Evolutionary conservation across 768 basidiomycete genomes (phyloP), one percentile per base, ranked within the genome.

Genomic region (Mycena polygramma): DNA sequence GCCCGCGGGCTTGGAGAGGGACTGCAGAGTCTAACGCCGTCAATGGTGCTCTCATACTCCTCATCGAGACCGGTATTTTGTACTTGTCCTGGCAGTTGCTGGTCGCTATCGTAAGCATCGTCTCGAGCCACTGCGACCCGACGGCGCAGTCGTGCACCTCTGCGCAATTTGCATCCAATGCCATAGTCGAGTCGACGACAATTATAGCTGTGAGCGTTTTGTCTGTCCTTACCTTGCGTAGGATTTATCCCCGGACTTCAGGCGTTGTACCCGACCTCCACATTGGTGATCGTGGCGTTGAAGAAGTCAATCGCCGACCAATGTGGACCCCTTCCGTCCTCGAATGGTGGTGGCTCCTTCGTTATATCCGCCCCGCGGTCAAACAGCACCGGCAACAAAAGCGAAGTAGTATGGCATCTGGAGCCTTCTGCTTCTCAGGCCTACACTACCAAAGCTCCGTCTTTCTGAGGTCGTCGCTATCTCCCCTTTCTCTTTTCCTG

Each of bases 281-380:
- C 66, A 17, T 39, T 67, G 51, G 66, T 67, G 51, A 67, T 67
- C 22, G 66, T 67, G 4, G 49, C 49, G 24, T 53, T 60, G 66
- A 67, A 67, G 51, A 67, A 67, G 58, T 67, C 66, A n/a, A 67
- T 67, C 53, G 58, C 58, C 1, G 66, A 67, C 58, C 20, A 60
- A 26, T 67, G 66, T 22, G 66, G 41, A 17, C 66, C 66, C 6
- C 49, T 53, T 54, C 57, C 57, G 1, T 10, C 41, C 41, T 11
- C 41, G 15, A 41, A 41, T 41, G 41, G 11, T 7, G 15, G 11
- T 15, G 2, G 41, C 41, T 15, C 41, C 41, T 41, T 11, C 41
- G 41, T 15, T 15, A 41, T 15, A 41, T 41, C 41, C 9, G 10
- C 41, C 15, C 15, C 41, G 41, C 41, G 30, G 30, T 30, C 30